Evolutionary conservation across 768 basidiomycete species (phyloP).

Genomic region (Boletus tylopilopsis): DNA sequence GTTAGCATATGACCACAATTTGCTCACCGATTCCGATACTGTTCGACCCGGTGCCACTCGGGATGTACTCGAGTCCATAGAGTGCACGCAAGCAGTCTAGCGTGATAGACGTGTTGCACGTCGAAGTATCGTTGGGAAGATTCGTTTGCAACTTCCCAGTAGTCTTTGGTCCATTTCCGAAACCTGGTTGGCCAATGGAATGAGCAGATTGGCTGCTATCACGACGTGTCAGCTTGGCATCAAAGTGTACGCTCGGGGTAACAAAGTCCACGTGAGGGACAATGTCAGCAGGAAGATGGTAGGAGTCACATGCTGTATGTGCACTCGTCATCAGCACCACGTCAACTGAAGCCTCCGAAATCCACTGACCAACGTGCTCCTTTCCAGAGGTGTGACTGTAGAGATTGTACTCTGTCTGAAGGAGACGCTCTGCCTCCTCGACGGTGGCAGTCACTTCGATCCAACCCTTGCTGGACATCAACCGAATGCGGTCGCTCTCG

Average conservation of each 20-base stretch:
- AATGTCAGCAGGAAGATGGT: conserved; percentile 31
- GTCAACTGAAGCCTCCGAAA: not conserved
- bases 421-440: conserved; percentile 31
- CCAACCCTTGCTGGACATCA: conserved; percentile 21
- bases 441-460: conserved; percentile 27
- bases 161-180: conserved; percentile 13
- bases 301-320: conserved; percentile 32
- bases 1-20: too few species aligned
- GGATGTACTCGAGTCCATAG: conserved; percentile 25
- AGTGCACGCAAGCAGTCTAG: conserved; percentile 27
- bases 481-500: conserved; percentile 13
- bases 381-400: conserved; percentile 22
- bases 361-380: conserved; percentile 23
- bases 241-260: conserved; percentile 35
- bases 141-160: conserved; percentile 8
- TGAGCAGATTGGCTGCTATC: not conserved
- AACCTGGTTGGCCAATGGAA: conserved; percentile 17
- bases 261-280: conserved; percentile 34
- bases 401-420: conserved; percentile 33
- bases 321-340: conserved; percentile 2
- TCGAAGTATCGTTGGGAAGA: conserved; percentile 12
- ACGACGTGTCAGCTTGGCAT: conserved; percentile 16
- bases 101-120: conserved; percentile 29
- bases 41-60: conserved; percentile 23
- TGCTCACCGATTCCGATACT: conserved; percentile 32